Conservation (phyloP, 352 stramenopile genomes). For the Thalassiosira exigua region DNA sequence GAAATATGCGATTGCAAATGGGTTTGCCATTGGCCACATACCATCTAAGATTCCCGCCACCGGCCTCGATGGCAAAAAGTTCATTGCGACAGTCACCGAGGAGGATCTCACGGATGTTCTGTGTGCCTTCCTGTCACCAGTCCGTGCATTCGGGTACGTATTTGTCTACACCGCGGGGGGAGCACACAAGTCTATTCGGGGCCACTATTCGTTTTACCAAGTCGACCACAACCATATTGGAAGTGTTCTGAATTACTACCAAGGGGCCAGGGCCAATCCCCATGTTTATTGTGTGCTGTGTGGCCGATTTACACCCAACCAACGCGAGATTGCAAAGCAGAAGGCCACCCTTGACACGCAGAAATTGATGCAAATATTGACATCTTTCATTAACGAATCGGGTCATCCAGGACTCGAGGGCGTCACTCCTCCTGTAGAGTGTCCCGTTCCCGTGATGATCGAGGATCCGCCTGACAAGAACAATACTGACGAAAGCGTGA, state of each 20-base stretch:
- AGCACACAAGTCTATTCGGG: slow-evolving; percentile 32
- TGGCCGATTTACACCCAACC: slow-evolving; percentile 7
- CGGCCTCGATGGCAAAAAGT: too few relatives aligned
- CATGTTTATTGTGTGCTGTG: not conserved
- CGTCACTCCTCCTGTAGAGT: not conserved
- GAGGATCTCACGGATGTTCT: slow-evolving; percentile 26
- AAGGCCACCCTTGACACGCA: not conserved
- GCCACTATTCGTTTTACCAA: slow-evolving; percentile 40
- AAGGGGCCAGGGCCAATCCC: not conserved
- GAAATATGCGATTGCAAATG: slow-evolving; percentile 32
- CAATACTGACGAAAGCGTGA: slow-evolving; percentile 2
- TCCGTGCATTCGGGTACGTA: slow-evolving; percentile 23
- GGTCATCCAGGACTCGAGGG: not conserved
- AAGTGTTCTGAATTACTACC: slow-evolving; percentile 14
- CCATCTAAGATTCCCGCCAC: slow-evolving; percentile 10
- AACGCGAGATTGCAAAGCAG: not conserved
- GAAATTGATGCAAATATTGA: not conserved
- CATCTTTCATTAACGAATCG: not conserved
- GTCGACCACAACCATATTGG: slow-evolving; percentile 20
- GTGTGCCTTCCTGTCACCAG: slow-evolving; percentile 17
- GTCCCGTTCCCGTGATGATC: not conserved
- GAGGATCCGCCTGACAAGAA: not conserved
- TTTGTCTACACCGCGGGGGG: slow-evolving; percentile 21
- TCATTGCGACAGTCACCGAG: too few relatives aligned
- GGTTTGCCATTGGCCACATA: slow-evolving; percentile 15